These are phyloP conservation scores for Aspergillus pseudonomiae DNA, from an alignment of 2,329 filamentous ascomycete species.

Conservation along the genomic window DNA sequence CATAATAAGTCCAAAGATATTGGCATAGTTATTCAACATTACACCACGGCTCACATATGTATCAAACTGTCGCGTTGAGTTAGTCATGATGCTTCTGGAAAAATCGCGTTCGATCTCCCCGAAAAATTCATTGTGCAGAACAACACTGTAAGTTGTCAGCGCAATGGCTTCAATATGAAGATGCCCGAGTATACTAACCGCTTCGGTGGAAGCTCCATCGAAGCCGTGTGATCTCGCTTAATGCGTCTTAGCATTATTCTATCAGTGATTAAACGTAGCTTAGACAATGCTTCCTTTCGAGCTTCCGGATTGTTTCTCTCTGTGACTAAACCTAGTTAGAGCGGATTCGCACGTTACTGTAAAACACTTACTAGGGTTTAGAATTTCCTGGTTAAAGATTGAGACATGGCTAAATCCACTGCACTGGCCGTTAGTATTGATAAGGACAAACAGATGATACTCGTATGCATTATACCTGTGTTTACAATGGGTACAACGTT, in stretches of 20 bases:
- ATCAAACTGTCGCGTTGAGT: conserved; percentile 84
- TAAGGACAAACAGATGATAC: not conserved
- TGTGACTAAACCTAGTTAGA: conserved; percentile 50
- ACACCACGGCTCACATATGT: conserved; percentile 69
- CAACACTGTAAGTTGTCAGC: conserved; percentile 54
- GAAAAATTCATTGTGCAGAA: conserved; percentile 93
- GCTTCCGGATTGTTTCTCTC: conserved; percentile 54
- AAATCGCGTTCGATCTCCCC: conserved; percentile 96
- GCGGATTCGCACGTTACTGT: conserved; percentile 33
- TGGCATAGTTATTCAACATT: conserved; percentile 95
- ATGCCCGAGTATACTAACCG: conserved; percentile 52
- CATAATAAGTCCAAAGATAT: conserved; percentile 98
- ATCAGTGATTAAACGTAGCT: conserved; percentile 85
- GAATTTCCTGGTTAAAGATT: conserved; percentile 90
- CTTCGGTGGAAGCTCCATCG: conserved; percentile 96
- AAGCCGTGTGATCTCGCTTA: conserved; percentile 89
- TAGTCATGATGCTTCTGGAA: conserved; percentile 93
- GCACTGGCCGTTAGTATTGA: conserved; percentile 19
- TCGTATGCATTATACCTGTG: conserved; percentile 48
- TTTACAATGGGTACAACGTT: conserved; percentile 70
- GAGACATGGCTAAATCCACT: conserved; percentile 70
- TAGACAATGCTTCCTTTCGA: conserved; percentile 73
- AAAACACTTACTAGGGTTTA: conserved; percentile 67
- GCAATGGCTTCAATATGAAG: not conserved
- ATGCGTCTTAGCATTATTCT: conserved; percentile 94